Percentiles rank a stretch among this genome's conserved stretches.
These are phyloP conservation scores for Ceratobasidium sp. DNA, from an alignment of 1,284 basidiomycete species.

Conservation along the genomic window DNA sequence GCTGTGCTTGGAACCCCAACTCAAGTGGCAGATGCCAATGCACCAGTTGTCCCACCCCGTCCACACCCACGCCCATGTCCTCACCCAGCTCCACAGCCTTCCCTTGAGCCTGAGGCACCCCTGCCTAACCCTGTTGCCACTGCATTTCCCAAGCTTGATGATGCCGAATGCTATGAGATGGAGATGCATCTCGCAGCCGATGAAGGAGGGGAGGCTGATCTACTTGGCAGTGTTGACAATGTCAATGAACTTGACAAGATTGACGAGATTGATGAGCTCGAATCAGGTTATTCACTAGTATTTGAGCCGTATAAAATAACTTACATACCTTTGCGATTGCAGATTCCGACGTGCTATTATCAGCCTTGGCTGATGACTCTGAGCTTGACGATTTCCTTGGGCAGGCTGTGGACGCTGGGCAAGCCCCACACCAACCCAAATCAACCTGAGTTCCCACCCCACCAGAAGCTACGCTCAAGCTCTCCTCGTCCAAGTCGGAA, in stretches of 20 bases:
- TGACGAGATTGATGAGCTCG: slow-evolving; percentile 2
- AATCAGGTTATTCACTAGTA: background rate
- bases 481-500: slow-evolving; percentile 7
- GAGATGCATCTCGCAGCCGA: too few species aligned
- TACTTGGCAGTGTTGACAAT: too few species aligned
- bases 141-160: too few species aligned
- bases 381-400: background rate
- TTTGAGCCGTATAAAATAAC: background rate
- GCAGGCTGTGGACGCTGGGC: background rate
- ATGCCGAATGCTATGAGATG: too few species aligned
- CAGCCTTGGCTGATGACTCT: background rate
- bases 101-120: background rate
- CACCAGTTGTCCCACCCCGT: background rate
- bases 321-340: background rate
- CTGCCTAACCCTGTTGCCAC: too few species aligned
- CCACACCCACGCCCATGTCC: background rate
- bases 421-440: background rate
- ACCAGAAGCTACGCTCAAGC: background rate
- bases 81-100: background rate
- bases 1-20: background rate
- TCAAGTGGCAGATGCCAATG: background rate
- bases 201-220: background rate
- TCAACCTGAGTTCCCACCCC: background rate
- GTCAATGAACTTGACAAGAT: background rate
- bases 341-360: background rate